These are phyloP conservation scores for Cladosporium sp. DNA, from an alignment of 2,329 filamentous ascomycete species.

Conservation along the genomic window DNA sequence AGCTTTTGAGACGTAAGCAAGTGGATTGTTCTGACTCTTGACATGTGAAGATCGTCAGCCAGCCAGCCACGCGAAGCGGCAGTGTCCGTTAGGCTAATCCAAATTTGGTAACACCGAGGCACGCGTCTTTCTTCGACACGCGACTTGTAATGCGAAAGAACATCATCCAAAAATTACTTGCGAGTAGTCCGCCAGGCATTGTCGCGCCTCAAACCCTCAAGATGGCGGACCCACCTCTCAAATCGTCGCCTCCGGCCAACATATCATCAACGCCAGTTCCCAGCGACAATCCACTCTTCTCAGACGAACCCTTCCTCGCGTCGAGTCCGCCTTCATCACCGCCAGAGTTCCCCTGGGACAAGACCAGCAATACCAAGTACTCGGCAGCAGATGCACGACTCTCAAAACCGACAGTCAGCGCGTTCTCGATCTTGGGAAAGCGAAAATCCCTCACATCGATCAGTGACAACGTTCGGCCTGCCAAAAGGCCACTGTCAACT, in stretches of 20 bases:
- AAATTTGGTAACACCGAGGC: background rate
- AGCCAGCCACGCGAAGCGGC: background rate
- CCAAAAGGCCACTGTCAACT: conserved; percentile 21
- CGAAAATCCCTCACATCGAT: conserved; percentile 22
- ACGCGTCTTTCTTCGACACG: too few relatives aligned
- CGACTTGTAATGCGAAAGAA: too few relatives aligned
- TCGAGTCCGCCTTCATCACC: conserved; percentile 52
- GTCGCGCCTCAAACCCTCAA: background rate
- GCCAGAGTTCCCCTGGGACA: conserved; percentile 40
- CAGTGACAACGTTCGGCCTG: conserved; percentile 31
- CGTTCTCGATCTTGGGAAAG: conserved; percentile 31
- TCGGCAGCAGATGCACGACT: conserved; percentile 8
- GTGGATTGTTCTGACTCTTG: background rate
- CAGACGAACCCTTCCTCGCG: conserved; percentile 22
- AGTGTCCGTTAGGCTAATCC: background rate
- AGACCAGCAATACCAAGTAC: conserved; percentile 15
- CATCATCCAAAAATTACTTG: background rate
- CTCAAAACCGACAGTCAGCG: conserved; percentile 23
- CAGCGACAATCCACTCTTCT: conserved; percentile 23
- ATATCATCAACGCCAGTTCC: conserved; percentile 21
- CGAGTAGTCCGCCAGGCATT: background rate
- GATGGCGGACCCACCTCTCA: background rate
- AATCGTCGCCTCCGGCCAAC: background rate
- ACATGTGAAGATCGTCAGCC: conserved; percentile 10
- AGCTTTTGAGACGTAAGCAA: conserved; percentile 6